A percentile compares a stretch with the other conserved stretches of the same genome.
Conservation (phyloP, 331 rosid genomes). For the Rosa hybrid region DNA sequence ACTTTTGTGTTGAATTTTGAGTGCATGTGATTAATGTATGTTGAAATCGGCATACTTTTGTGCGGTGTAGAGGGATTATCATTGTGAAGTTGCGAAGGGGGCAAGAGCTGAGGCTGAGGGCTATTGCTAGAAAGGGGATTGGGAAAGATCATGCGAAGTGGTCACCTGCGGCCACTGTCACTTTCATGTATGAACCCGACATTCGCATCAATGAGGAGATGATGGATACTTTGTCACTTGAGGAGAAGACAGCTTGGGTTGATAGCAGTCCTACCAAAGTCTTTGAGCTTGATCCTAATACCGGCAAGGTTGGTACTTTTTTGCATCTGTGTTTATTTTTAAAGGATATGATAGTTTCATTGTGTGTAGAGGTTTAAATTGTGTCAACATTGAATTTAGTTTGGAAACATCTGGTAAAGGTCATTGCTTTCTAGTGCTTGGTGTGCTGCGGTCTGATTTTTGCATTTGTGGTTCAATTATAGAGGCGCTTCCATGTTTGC, state of each 20-base stretch:
- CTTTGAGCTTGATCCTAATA: constrained; percentile 68
- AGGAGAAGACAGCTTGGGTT: constrained; percentile 81
- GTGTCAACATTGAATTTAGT: too few relatives aligned
- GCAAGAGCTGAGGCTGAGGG: constrained; percentile 92
- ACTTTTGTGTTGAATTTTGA: neutral
- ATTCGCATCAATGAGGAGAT: constrained; percentile 86
- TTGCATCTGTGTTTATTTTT: neutral
- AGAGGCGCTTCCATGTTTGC: too few relatives aligned
- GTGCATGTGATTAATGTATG: neutral
- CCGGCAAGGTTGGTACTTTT: constrained; percentile 65
- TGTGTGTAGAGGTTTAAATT: neutral
- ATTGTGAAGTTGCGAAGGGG: constrained; percentile 90
- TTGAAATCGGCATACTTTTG: constrained; percentile 7
- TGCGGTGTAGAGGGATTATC: constrained; percentile 71
- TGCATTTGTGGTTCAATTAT: too few relatives aligned
- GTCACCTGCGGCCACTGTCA: constrained; percentile 97
- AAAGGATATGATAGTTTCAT: neutral
- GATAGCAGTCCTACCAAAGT: constrained; percentile 91
- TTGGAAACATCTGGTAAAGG: too few relatives aligned
- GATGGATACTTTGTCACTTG: constrained; percentile 76
- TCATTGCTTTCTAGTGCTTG: too few relatives aligned
- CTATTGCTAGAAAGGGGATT: constrained; percentile 94
- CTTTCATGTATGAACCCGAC: constrained; percentile 94
- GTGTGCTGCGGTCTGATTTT: too few relatives aligned
- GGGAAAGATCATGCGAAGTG: constrained; percentile 99